Percentiles rank a stretch among this genome's conserved stretches.
Conservation (phyloP, 1,284 basidiomycete genomes). For the Moesziomyces parantarcticus region DNA sequence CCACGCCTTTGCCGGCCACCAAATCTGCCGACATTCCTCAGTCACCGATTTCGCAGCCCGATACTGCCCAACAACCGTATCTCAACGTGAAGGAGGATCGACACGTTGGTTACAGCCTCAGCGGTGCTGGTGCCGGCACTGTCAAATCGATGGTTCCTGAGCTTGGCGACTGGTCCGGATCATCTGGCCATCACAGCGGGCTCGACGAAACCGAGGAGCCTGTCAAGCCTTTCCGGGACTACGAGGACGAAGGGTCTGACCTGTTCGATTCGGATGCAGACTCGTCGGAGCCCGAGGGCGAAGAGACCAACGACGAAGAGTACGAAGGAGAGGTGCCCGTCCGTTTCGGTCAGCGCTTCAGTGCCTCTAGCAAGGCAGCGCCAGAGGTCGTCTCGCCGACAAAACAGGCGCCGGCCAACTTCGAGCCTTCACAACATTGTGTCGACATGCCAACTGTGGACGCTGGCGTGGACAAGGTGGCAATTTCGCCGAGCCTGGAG, state of each 20-base stretch:
- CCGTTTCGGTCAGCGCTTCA: conserved; percentile 36
- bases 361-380: conserved; percentile 4
- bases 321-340: conserved; percentile 34
- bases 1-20: not conserved
- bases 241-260: conserved; percentile 43
- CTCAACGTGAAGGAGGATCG: conserved; percentile 22
- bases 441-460: not conserved
- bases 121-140: conserved; percentile 12
- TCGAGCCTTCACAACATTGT: not conserved
- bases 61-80: conserved; percentile 9
- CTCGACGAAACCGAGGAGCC: not conserved
- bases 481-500: conserved; percentile 18
- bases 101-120: conserved; percentile 28
- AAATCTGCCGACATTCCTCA: not conserved
- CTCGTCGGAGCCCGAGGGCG: conserved; percentile 19
- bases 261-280: conserved; percentile 29
- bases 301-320: conserved; percentile 19
- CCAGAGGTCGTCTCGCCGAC: not conserved
- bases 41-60: conserved; percentile 2
- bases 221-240: conserved; percentile 29
- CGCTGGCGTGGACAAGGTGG: conserved; percentile 2
- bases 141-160: conserved; percentile 46
- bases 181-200: conserved; percentile 5
- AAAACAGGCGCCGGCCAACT: not conserved
- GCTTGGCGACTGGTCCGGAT: conserved; percentile 33